Evolutionary conservation across 768 basidiomycete species (phyloP).

Genomic region (Russula earlei): DNA sequence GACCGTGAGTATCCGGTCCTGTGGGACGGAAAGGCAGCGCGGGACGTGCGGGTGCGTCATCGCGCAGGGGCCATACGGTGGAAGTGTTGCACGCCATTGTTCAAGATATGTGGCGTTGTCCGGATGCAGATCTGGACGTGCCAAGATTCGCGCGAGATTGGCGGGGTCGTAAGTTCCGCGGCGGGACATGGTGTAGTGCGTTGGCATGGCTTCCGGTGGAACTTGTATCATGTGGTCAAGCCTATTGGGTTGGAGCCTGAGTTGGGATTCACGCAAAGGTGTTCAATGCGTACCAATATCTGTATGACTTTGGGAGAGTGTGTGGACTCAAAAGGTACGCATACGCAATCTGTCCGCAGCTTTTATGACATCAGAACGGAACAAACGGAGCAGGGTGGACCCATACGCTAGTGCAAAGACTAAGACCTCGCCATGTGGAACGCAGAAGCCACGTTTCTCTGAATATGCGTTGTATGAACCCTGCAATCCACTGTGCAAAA

Average conservation of each 20-base stretch:
- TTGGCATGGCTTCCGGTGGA: conserved; percentile 44
- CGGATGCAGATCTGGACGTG: conserved; percentile 38
- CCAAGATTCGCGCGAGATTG: conserved; percentile 52
- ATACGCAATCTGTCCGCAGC: conserved; percentile 83
- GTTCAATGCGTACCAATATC: conserved; percentile 44
- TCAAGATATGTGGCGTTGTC: conserved; percentile 41
- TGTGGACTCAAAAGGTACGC: conserved; percentile 70
- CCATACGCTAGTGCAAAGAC: conserved; percentile 69
- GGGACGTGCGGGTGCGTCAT: conserved; percentile 71
- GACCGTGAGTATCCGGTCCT: conserved; percentile 71
- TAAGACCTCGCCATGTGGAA: conserved; percentile 78
- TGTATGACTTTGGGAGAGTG: conserved; percentile 73
- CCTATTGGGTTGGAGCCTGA: neutral
- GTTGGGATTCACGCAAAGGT: neutral
- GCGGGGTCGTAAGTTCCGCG: conserved; percentile 44
- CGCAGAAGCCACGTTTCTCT: conserved; percentile 48
- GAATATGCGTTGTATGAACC: conserved; percentile 80
- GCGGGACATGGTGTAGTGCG: conserved; percentile 54
- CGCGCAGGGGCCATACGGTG: conserved; percentile 50
- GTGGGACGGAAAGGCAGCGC: conserved; percentile 46
- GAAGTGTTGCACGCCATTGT: conserved; percentile 31
- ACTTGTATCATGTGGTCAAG: conserved; percentile 48
- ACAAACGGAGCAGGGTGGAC: neutral
- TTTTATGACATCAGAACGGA: conserved; percentile 22
- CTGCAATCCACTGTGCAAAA: conserved; percentile 64